Conservation (phyloP, 1,284 basidiomycete genomes). For the Peniophora sp. region DNA sequence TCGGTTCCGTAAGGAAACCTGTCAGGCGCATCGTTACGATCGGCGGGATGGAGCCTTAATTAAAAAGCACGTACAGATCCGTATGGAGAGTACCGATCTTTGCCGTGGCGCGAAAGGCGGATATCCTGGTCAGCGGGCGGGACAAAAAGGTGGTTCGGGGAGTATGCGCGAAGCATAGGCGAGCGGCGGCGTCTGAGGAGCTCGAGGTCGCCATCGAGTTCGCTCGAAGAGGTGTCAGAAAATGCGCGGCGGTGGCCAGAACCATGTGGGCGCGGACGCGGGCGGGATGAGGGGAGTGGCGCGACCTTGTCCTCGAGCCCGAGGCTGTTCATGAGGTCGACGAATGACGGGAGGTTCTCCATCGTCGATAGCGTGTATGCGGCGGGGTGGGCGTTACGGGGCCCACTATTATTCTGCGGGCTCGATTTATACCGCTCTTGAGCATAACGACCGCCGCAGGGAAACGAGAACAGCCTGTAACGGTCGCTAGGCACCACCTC, state of each 20-base stretch:
- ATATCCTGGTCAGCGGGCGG: constrained; percentile 19
- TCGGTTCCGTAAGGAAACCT: constrained; percentile 20
- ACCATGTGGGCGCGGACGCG: constrained; percentile 6
- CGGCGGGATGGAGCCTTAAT: constrained; percentile 12
- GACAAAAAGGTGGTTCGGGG: constrained; percentile 25
- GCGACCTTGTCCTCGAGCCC: constrained; percentile 44
- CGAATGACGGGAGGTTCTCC: constrained; percentile 61
- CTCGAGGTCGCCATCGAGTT: constrained; percentile 15
- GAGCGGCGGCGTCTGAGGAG: constrained; percentile 17
- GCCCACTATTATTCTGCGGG: too few species aligned
- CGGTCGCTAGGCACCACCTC: too few species aligned
- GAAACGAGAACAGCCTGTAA: too few species aligned
- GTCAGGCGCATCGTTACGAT: constrained; percentile 3
- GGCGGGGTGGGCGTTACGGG: too few species aligned
- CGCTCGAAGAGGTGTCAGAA: constrained; percentile 27
- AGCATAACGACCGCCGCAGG: too few species aligned
- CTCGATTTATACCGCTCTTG: too few species aligned
- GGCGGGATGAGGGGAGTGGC: constrained; percentile 21
- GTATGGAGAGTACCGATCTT: constrained; percentile 60
- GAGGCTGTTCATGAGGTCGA: constrained; percentile 74
- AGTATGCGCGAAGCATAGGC: constrained; percentile 5
- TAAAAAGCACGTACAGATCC: constrained; percentile 40
- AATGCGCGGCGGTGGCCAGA: constrained; percentile 21
- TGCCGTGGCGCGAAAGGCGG: constrained; percentile 18
- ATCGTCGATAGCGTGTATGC: constrained; percentile 37